Evolutionary conservation across 192 early-diverging fungal species (phyloP).

Genomic region (Linnemannia hyalina): DNA sequence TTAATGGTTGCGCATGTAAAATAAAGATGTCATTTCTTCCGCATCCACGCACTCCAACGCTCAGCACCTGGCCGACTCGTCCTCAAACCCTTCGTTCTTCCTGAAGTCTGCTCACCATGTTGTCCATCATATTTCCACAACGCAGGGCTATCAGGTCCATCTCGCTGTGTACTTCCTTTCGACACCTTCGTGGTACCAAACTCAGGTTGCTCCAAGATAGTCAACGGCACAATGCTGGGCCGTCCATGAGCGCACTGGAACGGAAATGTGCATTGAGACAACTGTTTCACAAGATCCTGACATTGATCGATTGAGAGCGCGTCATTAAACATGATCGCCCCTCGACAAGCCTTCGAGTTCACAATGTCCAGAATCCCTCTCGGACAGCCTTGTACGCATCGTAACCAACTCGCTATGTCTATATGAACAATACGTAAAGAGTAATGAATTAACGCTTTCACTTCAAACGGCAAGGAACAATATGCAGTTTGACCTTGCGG

Average conservation of each 20-base stretch:
- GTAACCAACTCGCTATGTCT: constrained; percentile 25
- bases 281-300: constrained; percentile 60
- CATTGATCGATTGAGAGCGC: constrained; percentile 63
- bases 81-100: neutral
- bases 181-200: neutral
- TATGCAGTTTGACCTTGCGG: neutral
- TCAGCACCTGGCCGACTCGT: neutral
- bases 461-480: neutral
- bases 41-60: neutral
- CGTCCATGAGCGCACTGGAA: constrained; percentile 77
- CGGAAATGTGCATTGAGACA: constrained; percentile 70
- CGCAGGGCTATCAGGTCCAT: neutral
- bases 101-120: neutral
- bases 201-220: constrained; percentile 3
- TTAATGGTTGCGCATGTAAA: neutral
- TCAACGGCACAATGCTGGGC: constrained; percentile 41
- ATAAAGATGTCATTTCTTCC: neutral
- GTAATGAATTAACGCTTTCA: neutral
- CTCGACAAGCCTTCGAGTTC: constrained; percentile 81
- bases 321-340: constrained; percentile 86
- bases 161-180: neutral
- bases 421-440: neutral
- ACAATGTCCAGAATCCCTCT: constrained; percentile 75
- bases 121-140: neutral
- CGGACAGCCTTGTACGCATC: constrained; percentile 63